A percentile compares a stretch with the other conserved stretches of the same genome.
phyloP scores from a whole-genome alignment of 2,329 filamentous ascomycete species.

The Aspergillus vadensis region DNA sequence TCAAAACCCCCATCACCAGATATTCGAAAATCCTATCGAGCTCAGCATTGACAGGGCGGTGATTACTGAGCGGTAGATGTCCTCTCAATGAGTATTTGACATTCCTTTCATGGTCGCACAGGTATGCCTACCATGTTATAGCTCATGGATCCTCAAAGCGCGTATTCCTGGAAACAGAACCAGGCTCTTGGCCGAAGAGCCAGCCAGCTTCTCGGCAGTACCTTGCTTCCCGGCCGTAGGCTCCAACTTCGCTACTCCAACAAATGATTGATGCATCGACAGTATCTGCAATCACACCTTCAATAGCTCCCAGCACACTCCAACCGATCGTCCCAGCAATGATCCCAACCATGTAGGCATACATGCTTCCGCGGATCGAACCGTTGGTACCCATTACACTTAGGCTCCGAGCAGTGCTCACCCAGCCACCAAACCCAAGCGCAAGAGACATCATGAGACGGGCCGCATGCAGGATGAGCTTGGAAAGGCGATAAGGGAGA shows the following conservation, averaged over 20 bases:
- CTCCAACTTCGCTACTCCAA: conserved; percentile 84
- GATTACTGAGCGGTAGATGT: background rate
- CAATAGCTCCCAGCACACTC: conserved; percentile 87
- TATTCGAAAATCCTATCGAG: background rate
- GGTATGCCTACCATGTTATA: background rate
- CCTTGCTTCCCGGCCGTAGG: conserved; percentile 62
- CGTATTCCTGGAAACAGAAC: conserved; percentile 1
- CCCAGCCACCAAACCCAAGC: conserved; percentile 94
- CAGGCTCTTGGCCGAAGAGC: conserved; percentile 70
- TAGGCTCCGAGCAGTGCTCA: conserved; percentile 82
- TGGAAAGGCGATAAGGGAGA: conserved; percentile 87
- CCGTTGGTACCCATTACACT: conserved; percentile 56
- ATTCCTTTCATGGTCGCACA: background rate
- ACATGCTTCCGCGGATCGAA: conserved; percentile 72
- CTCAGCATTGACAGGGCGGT: background rate
- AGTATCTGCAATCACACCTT: conserved; percentile 82
- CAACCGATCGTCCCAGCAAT: conserved; percentile 94
- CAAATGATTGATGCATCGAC: conserved; percentile 88
- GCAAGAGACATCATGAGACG: conserved; percentile 87
- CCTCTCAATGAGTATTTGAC: background rate
- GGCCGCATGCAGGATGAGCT: conserved; percentile 86
- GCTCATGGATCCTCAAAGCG: conserved; percentile 2
- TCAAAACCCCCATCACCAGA: background rate
- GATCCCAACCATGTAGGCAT: conserved; percentile 90
- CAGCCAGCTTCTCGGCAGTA: conserved; percentile 92